Base-by-base conservation (phyloP, 352 stramenopile genomes). In the Salisapilia sapeloensis region DNA sequence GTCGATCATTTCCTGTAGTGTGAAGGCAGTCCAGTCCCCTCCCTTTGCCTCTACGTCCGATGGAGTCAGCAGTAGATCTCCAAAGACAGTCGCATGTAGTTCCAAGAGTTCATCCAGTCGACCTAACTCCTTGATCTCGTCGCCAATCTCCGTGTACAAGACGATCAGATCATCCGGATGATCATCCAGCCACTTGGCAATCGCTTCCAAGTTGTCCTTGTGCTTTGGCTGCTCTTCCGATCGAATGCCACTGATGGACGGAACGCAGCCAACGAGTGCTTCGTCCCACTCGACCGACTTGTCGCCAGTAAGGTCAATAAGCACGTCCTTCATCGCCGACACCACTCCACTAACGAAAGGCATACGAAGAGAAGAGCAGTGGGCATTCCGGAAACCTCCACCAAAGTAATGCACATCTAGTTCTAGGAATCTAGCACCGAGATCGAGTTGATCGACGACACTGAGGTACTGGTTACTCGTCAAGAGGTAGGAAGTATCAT, bases 391-490 rank as follows among this genome's bases (percentile, higher is more conserved):
- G n/a, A 87, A 41, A 29, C 57, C 47, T 0, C 50, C 51, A 36
- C 53, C 52, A 28, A 83, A 83, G 48, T 74, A 91, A 51, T 91
- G 76, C 24, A 79, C 58, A 26, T 91, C 76, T 11, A 86, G 35
- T 47, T 91, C 76, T 29, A 91, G 50, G 20, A 85, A 76, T 3
- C 76, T 58, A 9, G 60, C 70, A 4, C 75, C 76, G 18, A 91
- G 50, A 26, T 72, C 60, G 27, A 91, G 46, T 47, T 87, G 72
- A 29, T 91, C 76, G 12, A 67, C 76, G 3, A 91, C 30, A 2
- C 47, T 79, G 29, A 87, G 61, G 13, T 80, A 53, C 45, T 84
- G 69, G 38, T 82, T 72, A 35, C 71, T 76, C 1, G 67, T 87
- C 27, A 62, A 60, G 47, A 84, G 53, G 31, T 57, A 71, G 39